These are phyloP conservation scores for Leccinum rimulosum DNA, from an alignment of 768 basidiomycete genomes.

Conservation along the genomic window DNA sequence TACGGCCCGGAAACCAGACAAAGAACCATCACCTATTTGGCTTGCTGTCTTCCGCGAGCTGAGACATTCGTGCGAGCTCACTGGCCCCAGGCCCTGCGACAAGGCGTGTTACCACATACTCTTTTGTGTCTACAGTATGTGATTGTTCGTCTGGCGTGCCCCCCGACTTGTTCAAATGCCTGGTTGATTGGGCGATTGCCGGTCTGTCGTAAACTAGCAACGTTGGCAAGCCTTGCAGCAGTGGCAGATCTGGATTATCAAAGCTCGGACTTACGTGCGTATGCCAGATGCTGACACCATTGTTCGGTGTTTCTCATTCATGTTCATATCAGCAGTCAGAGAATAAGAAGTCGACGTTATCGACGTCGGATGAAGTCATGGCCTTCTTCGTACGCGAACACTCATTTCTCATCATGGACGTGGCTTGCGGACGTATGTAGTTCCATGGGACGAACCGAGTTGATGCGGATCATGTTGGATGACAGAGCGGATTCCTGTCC, in stretches of 20 bases:
- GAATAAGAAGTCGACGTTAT: constrained; percentile 12
- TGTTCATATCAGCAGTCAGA: constrained; percentile 19
- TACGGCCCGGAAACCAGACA: constrained; percentile 5
- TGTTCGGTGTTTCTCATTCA: constrained; percentile 12
- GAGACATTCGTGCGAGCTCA: constrained; percentile 8
- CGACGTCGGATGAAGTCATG: constrained; percentile 8
- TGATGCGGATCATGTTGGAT: not conserved
- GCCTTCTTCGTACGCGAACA: constrained; percentile 10
- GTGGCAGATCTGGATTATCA: constrained; percentile 7
- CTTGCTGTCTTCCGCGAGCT: constrained; percentile 1
- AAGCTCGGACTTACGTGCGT: not conserved
- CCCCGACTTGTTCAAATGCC: constrained; percentile 1
- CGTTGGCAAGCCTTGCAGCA: not conserved
- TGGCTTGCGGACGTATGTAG: not conserved
- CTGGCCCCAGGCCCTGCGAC: not conserved
- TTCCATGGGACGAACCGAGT: not conserved
- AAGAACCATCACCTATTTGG: constrained; percentile 15
- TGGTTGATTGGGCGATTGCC: constrained; percentile 5
- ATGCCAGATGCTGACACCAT: constrained; percentile 11
- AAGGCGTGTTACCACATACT: not conserved
- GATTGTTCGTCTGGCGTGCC: constrained; percentile 5
- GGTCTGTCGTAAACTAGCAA: not conserved
- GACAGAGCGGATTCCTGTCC: not conserved
- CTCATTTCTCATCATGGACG: not conserved
- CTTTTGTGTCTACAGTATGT: not conserved